A percentile compares a stretch with the other conserved stretches of the same genome.
phyloP scores from a whole-genome alignment of 164 flowering plant species.

The Liquidambar formosana region DNA sequence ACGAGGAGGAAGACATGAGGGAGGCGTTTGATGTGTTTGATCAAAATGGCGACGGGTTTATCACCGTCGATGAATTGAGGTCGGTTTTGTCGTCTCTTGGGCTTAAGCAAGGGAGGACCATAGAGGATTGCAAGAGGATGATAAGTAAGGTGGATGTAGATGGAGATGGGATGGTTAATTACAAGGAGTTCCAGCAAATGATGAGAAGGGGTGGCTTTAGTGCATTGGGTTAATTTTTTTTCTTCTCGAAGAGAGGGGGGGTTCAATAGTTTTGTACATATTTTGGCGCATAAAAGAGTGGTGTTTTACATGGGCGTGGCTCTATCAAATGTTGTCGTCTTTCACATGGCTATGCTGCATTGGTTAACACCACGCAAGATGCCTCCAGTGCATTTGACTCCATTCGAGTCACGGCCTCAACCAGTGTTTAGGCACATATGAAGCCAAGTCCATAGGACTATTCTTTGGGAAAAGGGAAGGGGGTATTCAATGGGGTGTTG shows the following conservation, averaged over 20 bases:
- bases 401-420: too few relatives aligned
- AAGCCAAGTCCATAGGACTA: too few relatives aligned
- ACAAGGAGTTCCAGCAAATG: conserved; percentile 66
- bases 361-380: too few relatives aligned
- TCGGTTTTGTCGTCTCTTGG: conserved; percentile 62
- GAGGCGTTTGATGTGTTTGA: conserved; percentile 82
- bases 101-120: conserved; percentile 59
- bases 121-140: conserved; percentile 70
- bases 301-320: neutral
- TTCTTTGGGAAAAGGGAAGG: too few relatives aligned
- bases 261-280: too few relatives aligned
- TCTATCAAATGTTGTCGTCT: too few relatives aligned
- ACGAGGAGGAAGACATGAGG: conserved; percentile 69
- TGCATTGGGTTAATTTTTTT: conserved; percentile 30
- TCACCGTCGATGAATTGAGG: conserved; percentile 62
- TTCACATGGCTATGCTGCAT: too few relatives aligned
- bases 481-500: too few relatives aligned
- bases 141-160: conserved; percentile 69
- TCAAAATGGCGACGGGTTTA: conserved; percentile 71
- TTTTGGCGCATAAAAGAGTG: neutral
- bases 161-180: conserved; percentile 74
- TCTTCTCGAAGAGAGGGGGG: neutral
- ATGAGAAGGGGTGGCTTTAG: conserved; percentile 65
- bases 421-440: too few relatives aligned
- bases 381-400: too few relatives aligned